These are phyloP conservation scores for Colletotrichum sidae DNA, from an alignment of 2,329 filamentous ascomycete species.

Conservation along the genomic window DNA sequence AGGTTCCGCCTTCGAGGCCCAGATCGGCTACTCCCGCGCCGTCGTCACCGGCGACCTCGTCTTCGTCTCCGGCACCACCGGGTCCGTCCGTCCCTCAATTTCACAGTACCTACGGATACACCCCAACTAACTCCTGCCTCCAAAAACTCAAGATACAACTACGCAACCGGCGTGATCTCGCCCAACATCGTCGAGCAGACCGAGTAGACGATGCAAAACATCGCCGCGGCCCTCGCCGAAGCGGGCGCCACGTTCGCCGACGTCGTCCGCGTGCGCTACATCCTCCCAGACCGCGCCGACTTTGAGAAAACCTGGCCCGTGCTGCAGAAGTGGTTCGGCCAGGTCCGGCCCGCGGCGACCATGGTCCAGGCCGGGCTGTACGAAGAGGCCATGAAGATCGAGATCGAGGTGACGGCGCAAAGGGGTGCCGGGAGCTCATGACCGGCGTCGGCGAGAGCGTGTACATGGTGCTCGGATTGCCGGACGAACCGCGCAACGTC, in stretches of 20 bases:
- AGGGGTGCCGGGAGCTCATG: constrained; percentile 6
- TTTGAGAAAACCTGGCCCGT: constrained; percentile 63
- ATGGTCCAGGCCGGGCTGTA: constrained; percentile 64
- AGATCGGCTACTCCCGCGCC: constrained; percentile 67
- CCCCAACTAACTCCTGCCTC: not conserved
- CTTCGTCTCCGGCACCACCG: constrained; percentile 67
- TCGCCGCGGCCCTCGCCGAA: constrained; percentile 56
- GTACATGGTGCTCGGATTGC: no score
- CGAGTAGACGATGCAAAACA: constrained; percentile 61
- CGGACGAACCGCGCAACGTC: no score
- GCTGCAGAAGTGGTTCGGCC: constrained; percentile 60
- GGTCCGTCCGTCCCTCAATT: constrained; percentile 48
- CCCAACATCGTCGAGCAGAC: constrained; percentile 59
- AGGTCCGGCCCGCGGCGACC: constrained; percentile 63
- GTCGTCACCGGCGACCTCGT: constrained; percentile 63
- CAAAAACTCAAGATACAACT: constrained; percentile 58
- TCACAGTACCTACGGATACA: not conserved
- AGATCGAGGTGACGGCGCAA: constrained; percentile 57
- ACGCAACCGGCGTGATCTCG: constrained; percentile 59
- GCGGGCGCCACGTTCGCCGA: constrained; percentile 58
- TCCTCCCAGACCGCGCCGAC: constrained; percentile 59
- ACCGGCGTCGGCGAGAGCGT: not conserved
- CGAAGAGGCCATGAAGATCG: constrained; percentile 60
- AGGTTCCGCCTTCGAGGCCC: constrained; percentile 62
- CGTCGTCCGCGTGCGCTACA: constrained; percentile 64